Percentiles rank a stretch among this genome's conserved stretches.
These are phyloP conservation scores for Magnaporthales sp. DNA, from an alignment of 2,329 filamentous ascomycete genomes.

Conservation along the genomic window DNA sequence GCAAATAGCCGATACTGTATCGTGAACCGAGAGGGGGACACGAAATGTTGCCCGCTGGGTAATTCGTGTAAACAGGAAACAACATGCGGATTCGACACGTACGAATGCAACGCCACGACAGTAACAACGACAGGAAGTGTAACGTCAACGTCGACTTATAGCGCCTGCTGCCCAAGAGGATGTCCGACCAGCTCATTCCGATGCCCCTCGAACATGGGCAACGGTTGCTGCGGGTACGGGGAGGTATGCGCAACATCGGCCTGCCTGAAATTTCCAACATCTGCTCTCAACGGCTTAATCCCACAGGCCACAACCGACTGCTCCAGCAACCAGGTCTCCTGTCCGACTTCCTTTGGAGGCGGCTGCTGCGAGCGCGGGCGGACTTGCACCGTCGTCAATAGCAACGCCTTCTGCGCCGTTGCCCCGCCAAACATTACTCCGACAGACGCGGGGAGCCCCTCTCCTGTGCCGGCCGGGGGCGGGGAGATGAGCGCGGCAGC, in stretches of 20 bases:
- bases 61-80: conserved; percentile 16
- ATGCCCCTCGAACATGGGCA: conserved; percentile 34
- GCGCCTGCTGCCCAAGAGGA: conserved; percentile 29
- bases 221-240: conserved; percentile 40
- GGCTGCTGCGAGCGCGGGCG: conserved; percentile 41
- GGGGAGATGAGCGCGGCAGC: conserved; percentile 34
- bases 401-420: conserved; percentile 29
- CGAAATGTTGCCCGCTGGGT: conserved; percentile 23
- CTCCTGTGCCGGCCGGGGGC: conserved; percentile 8
- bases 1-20: conserved; percentile 20
- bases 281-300: conserved; percentile 17
- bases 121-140: conserved; percentile 9
- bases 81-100: conserved; percentile 18
- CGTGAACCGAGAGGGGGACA: conserved; percentile 13
- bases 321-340: conserved; percentile 33
- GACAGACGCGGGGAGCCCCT: conserved; percentile 12
- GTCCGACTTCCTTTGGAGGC: conserved; percentile 28
- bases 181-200: conserved; percentile 33
- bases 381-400: conserved; percentile 29
- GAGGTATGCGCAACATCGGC: conserved; percentile 33
- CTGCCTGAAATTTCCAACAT: conserved; percentile 13
- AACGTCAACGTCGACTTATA: conserved; percentile 12
- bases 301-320: conserved; percentile 32
- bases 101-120: conserved; percentile 18
- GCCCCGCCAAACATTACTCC: conserved; percentile 12